Base-by-base conservation (phyloP, 108 stramenopile genomes). In the Parietichytrium sp. region DNA sequence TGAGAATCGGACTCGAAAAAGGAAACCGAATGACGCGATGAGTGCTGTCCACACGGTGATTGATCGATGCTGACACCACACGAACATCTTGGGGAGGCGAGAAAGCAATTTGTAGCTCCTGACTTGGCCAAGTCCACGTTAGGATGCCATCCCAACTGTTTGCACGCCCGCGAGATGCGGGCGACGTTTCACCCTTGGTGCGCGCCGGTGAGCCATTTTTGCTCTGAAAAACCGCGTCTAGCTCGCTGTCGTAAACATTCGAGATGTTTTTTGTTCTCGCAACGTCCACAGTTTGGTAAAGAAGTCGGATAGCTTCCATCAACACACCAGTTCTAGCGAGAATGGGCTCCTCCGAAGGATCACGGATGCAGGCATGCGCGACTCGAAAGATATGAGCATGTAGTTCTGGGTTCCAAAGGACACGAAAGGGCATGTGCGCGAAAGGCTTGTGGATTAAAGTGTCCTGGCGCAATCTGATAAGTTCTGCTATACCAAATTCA, bases 81-180 rank as follows among this genome's bases (percentile, higher is more conserved):
- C 61, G 61, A 1, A 72, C 3, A 20, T 72, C 61, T 6, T 13
- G 13, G 0, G 61, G 61, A 15, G 61, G 38, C 1, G 61, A 72
- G 38, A 72, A 45, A 42, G 38, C 36, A 0, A 33, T 33, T n/a
- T 72, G 61, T 45, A 72, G 61, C 6, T 36, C 61, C 38, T 33
- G 23, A 3, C 20, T 72, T 0, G 61, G 20, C 61, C 61, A 72
- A 23, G 61, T 23, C 61, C 61, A 72, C 6, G 61, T 42, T 10
- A 72, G 36, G 6, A 42, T 72, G 10, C 61, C 61, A 20, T 72
- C 61, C 10, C 61, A 72, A 42, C 61, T 72, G 36, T 42, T 16
- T 0, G 61, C 36, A n/a, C n/a, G n/a, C n/a, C n/a, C n/a, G n/a
- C n/a, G n/a, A n/a, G n/a, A n/a, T n/a, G n/a, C n/a, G n/a, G n/a